Evolutionary conservation across 2,329 filamentous ascomycete species (phyloP).

Genomic region (Apiospora koreana): DNA sequence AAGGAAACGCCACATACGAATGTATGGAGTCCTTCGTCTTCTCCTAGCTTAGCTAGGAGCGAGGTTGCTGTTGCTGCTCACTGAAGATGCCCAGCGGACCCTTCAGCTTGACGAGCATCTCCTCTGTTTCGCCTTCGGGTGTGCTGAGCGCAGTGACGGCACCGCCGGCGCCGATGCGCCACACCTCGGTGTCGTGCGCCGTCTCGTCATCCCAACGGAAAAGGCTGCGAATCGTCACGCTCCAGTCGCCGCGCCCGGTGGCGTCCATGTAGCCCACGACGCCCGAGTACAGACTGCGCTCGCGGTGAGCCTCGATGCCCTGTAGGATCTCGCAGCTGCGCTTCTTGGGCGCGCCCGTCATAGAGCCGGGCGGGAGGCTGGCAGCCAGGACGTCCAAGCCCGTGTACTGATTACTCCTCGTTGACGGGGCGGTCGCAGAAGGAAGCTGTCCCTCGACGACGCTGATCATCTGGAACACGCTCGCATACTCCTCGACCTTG

Average conservation of each 20-base stretch:
- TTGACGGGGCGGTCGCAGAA: neutral
- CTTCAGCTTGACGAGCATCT: conserved; percentile 80
- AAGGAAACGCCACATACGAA: neutral
- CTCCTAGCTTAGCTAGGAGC: neutral
- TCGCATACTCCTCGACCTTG: conserved; percentile 86
- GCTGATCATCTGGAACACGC: conserved; percentile 88
- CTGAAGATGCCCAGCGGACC: conserved; percentile 55
- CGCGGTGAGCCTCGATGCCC: conserved; percentile 64
- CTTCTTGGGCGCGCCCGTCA: conserved; percentile 97
- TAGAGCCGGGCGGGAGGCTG: conserved; percentile 84
- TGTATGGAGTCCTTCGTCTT: neutral
- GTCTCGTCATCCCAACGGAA: conserved; percentile 70
- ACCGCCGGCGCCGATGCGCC: conserved; percentile 87
- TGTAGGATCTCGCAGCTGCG: conserved; percentile 82
- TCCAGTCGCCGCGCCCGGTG: conserved; percentile 84
- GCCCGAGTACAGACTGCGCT: conserved; percentile 81
- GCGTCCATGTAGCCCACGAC: conserved; percentile 90
- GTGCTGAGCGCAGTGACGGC: conserved; percentile 86
- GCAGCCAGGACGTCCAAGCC: conserved; percentile 76
- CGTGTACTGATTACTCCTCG: conserved; percentile 39
- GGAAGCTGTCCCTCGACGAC: conserved; percentile 74
- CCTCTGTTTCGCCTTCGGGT: conserved; percentile 78
- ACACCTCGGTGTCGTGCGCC: conserved; percentile 53
- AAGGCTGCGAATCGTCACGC: conserved; percentile 83
- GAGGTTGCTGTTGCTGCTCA: neutral